phyloP scores from a whole-genome alignment of 305 asterid species.

The Petunia hybrid region DNA sequence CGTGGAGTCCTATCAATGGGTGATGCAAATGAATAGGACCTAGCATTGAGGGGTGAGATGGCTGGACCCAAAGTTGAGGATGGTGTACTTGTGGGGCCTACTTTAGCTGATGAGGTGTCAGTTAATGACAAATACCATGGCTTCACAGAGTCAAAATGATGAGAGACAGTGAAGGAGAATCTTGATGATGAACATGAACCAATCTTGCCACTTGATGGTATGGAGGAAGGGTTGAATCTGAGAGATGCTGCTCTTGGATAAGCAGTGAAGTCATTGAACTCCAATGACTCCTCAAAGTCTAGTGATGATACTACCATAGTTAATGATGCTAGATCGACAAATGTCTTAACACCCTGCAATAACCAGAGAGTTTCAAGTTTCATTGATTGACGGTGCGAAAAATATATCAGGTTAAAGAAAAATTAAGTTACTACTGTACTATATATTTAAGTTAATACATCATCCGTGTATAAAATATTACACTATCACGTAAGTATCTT shows the following conservation, averaged over 20 bases:
- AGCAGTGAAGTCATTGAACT: constrained; percentile 57
- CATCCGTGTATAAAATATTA: too few relatives aligned
- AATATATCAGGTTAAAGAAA: too few relatives aligned
- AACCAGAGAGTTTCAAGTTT: not conserved
- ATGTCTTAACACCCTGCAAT: constrained; percentile 79
- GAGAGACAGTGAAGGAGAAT: constrained; percentile 88
- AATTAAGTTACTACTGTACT: too few relatives aligned
- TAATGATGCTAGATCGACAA: constrained; percentile 71
- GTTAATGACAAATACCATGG: constrained; percentile 85
- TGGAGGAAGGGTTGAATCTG: constrained; percentile 64
- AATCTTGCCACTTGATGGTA: constrained; percentile 52
- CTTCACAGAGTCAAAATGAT: constrained; percentile 77
- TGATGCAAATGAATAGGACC: constrained; percentile 93
- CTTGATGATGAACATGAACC: constrained; percentile 87
- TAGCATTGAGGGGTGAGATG: constrained; percentile 79
- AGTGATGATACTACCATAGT: constrained; percentile 65
- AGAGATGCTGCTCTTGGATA: constrained; percentile 77
- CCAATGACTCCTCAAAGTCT: constrained; percentile 75
- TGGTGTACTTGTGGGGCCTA: constrained; percentile 57
- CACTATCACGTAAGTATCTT: too few relatives aligned
- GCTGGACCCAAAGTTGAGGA: constrained; percentile 54
- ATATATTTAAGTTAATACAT: too few relatives aligned
- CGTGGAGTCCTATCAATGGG: constrained; percentile 71
- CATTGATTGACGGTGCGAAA: too few relatives aligned
- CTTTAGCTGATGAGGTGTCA: constrained; percentile 64